Base-by-base conservation (phyloP, 2,329 filamentous ascomycete species). In the Colletotrichum truncatum region DNA sequence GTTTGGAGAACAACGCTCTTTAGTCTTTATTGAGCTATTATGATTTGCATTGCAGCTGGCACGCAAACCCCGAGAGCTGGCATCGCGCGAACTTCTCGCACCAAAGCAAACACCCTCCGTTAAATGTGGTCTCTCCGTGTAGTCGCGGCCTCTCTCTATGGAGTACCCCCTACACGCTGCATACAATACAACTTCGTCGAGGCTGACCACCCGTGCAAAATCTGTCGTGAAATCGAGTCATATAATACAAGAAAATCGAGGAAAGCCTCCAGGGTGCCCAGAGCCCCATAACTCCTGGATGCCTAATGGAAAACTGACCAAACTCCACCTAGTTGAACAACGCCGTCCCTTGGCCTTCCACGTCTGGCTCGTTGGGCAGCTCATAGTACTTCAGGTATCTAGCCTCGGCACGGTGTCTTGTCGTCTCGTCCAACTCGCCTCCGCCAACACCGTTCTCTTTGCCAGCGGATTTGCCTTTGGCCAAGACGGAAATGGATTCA, bases 311-410 rank as follows among this genome's bases (percentile, higher is more conserved):
- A 64, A 34, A n/a, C 18, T 16, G n/a, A 18, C 12, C 4, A 32
- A 18, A 45, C 26, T 6, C 14, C 10, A 6, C 18, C 63, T 79
- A 87, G 74, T 87, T 79, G 72, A 88, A 89, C 48, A 80, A 76
- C 6, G 83, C 85, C 3, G 80, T 81, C 4, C 85, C 86, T 67
- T 82, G 81, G 0, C 81, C 81, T 43, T 80, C 80, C 10, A 79
- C 69, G 49, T 82, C 79, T 2, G 81, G 78, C 48, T 86, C 84
- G 36, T 70, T 72, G 54, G 85, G 82, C 28, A 83, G 79, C 70
- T 88, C 81, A 69, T 85, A 89, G 70, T 84, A 89, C 66, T 76
- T 83, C 59, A 80, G 76, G 71, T 84, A 85, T 53, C 77, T 74
- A 56, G 81, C 76, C 71, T 88, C 85, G 4, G 86, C 86, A 73